These are phyloP conservation scores for Trametes gibbosa DNA, from an alignment of 768 basidiomycete genomes.

Conservation along the genomic window DNA sequence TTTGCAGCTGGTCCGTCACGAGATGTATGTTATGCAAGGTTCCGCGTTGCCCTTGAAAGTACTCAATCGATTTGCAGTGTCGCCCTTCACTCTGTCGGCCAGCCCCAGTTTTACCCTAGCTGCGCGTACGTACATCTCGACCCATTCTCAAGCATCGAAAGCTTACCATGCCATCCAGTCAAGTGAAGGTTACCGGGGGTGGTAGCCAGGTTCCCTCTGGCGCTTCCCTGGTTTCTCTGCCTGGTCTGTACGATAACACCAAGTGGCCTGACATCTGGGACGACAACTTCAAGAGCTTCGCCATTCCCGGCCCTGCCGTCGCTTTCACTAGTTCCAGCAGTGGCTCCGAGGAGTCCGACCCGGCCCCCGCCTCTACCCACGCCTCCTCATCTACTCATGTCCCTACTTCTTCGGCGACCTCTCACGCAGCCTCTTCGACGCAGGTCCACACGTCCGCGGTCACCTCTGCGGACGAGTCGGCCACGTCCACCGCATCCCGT, in stretches of 20 bases:
- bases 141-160: background rate
- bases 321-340: constrained; percentile 15
- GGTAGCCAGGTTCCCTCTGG: constrained; percentile 26
- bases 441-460: constrained; percentile 5
- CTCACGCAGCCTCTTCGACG: constrained; percentile 12
- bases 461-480: background rate
- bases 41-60: background rate
- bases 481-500: background rate
- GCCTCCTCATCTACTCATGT: constrained; percentile 11
- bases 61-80: constrained; percentile 30
- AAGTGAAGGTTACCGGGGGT: constrained; percentile 28
- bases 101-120: constrained; percentile 47
- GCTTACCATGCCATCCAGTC: constrained; percentile 17
- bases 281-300: constrained; percentile 23
- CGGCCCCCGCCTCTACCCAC: constrained; percentile 4
- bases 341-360: constrained; percentile 9
- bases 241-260: constrained; percentile 27
- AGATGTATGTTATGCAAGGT: constrained; percentile 37
- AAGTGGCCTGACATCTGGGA: constrained; percentile 29
- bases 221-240: constrained; percentile 23
- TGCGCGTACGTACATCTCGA: constrained; percentile 40
- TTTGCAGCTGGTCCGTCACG: constrained; percentile 43
- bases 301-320: constrained; percentile 25
- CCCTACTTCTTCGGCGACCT: constrained; percentile 2
- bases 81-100: constrained; percentile 41